These are phyloP conservation scores for Boechera retrofracta DNA, from an alignment of 345 rosid species.

Conservation along the genomic window DNA sequence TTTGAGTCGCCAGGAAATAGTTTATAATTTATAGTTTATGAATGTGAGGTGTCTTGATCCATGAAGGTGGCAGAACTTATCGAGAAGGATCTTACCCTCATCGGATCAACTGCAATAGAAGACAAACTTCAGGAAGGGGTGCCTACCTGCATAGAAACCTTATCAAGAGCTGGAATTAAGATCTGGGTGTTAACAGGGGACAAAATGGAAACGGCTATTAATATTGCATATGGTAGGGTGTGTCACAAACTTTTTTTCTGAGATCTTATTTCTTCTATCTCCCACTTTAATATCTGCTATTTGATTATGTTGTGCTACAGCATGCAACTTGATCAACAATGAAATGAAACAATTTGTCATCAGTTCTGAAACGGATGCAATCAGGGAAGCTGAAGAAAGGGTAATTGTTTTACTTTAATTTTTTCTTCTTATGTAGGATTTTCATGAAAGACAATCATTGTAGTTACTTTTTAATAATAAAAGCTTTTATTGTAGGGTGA, in stretches of 20 bases:
- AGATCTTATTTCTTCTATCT: constrained; percentile 24
- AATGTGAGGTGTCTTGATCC: constrained; percentile 25
- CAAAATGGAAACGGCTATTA: constrained; percentile 98
- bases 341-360: constrained; percentile 94
- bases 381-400: constrained; percentile 88
- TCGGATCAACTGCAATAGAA: constrained; percentile 98
- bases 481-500: constrained; percentile 66
- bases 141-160: constrained; percentile 93
- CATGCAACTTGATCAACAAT: constrained; percentile 96
- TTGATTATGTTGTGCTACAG: constrained; percentile 57
- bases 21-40: constrained; percentile 27
- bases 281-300: constrained; percentile 25
- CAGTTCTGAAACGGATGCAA: constrained; percentile 90
- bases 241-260: constrained; percentile 6
- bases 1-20: constrained; percentile 11
- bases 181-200: constrained; percentile 99
- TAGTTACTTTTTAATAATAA: constrained; percentile 8
- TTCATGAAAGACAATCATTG: constrained; percentile 9
- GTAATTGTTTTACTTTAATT: constrained; percentile 51
- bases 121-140: constrained; percentile 99
- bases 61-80: constrained; percentile 92
- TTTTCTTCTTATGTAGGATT: constrained; percentile 20
- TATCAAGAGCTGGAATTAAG: constrained; percentile 98
- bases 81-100: constrained; percentile 88
- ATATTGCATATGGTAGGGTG: constrained; percentile 91